These are phyloP conservation scores for Dactylellina drechsleri DNA, from an alignment of 2,329 filamentous ascomycete genomes.

Conservation along the genomic window DNA sequence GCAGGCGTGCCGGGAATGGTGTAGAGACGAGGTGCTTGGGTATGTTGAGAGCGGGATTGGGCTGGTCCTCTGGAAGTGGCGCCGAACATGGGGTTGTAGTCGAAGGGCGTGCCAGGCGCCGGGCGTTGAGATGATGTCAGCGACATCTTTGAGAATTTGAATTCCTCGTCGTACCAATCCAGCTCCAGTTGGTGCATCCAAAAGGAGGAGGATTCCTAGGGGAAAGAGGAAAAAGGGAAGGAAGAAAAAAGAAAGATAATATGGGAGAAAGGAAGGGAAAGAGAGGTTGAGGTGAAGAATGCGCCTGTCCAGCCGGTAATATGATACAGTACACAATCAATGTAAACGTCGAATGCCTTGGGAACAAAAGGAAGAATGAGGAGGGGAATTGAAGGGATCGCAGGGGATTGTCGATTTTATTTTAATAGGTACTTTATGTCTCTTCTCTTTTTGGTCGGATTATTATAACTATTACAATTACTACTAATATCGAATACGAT, in stretches of 20 bases:
- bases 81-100: slow-evolving; percentile 42
- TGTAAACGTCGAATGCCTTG: no score
- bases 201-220: neutral
- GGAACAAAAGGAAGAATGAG: neutral
- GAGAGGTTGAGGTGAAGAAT: no score
- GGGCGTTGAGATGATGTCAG: slow-evolving; percentile 55
- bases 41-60: slow-evolving; percentile 41
- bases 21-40: slow-evolving; percentile 52
- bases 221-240: neutral
- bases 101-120: slow-evolving; percentile 50
- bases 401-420: neutral
- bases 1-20: slow-evolving; percentile 53
- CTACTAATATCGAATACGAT: no score
- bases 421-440: no score
- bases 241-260: neutral
- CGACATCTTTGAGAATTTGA: slow-evolving; percentile 52
- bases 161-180: slow-evolving; percentile 43
- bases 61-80: slow-evolving; percentile 12
- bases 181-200: slow-evolving; percentile 22
- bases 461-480: no score
- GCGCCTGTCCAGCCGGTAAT: no score
- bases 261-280: no score
- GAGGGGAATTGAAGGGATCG: neutral
- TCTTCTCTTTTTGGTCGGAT: no score
- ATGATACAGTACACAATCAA: no score